Evolutionary conservation across 176 grass and related monocot species (phyloP).

Genomic region (Puya raimondii): DNA sequence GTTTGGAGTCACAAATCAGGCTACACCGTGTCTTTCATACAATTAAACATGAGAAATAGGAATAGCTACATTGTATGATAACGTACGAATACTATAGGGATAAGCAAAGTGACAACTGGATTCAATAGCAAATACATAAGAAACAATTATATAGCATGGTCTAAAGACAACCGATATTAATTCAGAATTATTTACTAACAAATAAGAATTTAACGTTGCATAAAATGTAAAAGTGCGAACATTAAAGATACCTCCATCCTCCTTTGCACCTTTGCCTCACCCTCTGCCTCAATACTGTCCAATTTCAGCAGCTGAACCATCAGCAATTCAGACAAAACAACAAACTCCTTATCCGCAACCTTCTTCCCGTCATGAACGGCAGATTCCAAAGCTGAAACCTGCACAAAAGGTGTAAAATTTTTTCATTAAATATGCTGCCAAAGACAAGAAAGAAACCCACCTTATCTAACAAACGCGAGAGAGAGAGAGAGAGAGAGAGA

Average conservation of each 20-base stretch:
- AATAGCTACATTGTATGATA: neutral
- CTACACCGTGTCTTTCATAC: neutral
- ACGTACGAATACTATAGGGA: neutral
- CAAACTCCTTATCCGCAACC: conserved; percentile 70
- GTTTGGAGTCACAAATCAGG: neutral
- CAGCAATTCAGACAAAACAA: conserved; percentile 69
- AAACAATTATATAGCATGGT: too few species aligned
- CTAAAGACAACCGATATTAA: too few species aligned
- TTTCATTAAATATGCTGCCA: neutral
- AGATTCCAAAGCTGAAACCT: conserved; percentile 79
- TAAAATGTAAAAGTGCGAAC: neutral
- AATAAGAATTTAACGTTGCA: too few species aligned
- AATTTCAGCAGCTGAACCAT: conserved; percentile 88
- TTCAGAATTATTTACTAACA: too few species aligned
- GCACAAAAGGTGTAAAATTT: neutral
- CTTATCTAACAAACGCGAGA: neutral
- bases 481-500: conserved; percentile 6
- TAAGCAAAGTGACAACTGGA: neutral
- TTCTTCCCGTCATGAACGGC: conserved; percentile 43
- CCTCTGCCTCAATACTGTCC: conserved; percentile 79
- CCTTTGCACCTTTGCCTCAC: conserved; percentile 74
- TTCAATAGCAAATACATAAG: too few species aligned
- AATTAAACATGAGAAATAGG: neutral
- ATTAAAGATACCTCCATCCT: conserved; percentile 56
- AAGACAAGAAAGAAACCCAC: neutral